phyloP scores from a whole-genome alignment of 2,329 filamentous ascomycete species.

The Talaromyces rugulosus region DNA sequence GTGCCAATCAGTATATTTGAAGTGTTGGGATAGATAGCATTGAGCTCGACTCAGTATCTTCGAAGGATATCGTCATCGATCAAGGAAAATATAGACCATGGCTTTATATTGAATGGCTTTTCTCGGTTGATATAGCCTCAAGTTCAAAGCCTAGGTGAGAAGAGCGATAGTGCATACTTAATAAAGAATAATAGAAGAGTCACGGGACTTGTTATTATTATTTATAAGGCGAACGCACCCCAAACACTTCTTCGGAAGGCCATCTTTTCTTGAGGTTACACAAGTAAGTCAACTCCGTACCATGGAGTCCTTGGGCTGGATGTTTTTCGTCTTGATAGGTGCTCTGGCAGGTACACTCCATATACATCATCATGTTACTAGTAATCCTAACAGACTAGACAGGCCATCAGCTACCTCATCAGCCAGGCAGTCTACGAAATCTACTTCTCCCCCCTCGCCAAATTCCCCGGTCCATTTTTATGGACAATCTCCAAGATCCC shows the following conservation, averaged over 20 bases:
- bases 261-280: background rate
- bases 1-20: background rate
- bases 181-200: background rate
- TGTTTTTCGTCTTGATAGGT: background rate
- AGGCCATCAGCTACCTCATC: background rate
- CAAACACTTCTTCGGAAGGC: background rate
- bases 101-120: background rate
- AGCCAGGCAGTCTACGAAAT: background rate
- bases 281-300: background rate
- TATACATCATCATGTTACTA: background rate
- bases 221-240: background rate
- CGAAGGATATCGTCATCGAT: background rate
- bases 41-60: background rate
- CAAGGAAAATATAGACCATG: background rate
- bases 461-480: background rate
- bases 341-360: background rate
- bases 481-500: background rate
- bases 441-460: background rate
- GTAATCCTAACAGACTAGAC: background rate
- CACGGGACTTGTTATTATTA: background rate
- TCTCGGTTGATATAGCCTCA: too few relatives aligned
- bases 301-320: background rate
- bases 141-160: background rate
- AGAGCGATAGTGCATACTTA: background rate
- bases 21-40: background rate